Conservation (phyloP, 441 rosid species). For the Populus hybrid region DNA sequence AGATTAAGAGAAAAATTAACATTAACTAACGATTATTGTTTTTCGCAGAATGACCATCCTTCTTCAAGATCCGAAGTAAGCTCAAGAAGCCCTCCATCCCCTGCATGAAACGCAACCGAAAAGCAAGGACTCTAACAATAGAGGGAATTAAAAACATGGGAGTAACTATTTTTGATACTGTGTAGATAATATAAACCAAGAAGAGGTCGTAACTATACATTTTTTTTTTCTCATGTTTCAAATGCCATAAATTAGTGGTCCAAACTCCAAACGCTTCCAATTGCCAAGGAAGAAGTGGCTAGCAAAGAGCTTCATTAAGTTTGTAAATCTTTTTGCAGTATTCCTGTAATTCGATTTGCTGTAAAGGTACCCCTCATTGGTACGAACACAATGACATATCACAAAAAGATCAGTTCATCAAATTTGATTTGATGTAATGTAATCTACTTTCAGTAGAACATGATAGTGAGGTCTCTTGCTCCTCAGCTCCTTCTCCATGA, state of each 20-base stretch:
- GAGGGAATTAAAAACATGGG: neutral
- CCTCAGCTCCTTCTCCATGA: neutral
- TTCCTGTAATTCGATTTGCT: neutral
- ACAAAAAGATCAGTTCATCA: neutral
- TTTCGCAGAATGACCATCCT: neutral
- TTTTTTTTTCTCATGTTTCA: neutral
- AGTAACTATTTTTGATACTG: neutral
- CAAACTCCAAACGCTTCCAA: neutral
- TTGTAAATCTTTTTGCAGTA: neutral
- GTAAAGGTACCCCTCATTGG: neutral
- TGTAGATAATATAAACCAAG: neutral
- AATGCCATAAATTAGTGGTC: neutral
- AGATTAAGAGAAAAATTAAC: neutral
- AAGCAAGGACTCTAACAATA: neutral
- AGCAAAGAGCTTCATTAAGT: neutral
- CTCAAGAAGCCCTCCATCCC: neutral
- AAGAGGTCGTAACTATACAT: neutral
- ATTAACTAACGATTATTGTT: neutral
- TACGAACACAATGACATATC: neutral
- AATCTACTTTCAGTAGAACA: too few species aligned
- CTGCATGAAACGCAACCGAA: neutral
- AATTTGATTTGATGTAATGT: neutral
- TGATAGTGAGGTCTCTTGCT: neutral
- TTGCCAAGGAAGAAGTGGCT: neutral
- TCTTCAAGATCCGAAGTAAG: neutral